Conservation (phyloP, 2,329 filamentous ascomycete genomes). For the Aspergillus sp. region DNA sequence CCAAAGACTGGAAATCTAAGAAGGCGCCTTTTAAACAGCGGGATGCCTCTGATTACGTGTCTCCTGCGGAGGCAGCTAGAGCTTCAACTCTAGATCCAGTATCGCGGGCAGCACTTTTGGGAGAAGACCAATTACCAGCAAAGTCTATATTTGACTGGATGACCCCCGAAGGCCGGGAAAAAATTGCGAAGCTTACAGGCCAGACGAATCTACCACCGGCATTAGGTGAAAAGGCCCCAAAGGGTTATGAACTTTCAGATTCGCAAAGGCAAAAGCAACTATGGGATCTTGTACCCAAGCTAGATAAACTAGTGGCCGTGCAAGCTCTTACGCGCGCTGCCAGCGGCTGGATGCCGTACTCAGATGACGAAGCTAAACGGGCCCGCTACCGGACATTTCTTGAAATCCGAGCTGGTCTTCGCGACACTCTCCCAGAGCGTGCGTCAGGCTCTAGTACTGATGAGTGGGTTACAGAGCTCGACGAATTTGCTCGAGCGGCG, state of each 20-base stretch:
- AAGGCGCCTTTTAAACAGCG: slow-evolving; percentile 45
- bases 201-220: slow-evolving; percentile 75
- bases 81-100: slow-evolving; percentile 73
- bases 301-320: slow-evolving; percentile 67
- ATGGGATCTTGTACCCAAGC: slow-evolving; percentile 59
- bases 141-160: slow-evolving; percentile 97
- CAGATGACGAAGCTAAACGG: slow-evolving; percentile 76
- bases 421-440: slow-evolving; percentile 58
- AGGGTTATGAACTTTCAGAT: slow-evolving; percentile 62
- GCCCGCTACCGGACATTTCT: slow-evolving; percentile 80
- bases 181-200: slow-evolving; percentile 73
- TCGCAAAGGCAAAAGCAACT: slow-evolving; percentile 62
- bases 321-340: slow-evolving; percentile 67
- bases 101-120: slow-evolving; percentile 74
- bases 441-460: slow-evolving; percentile 56
- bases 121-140: slow-evolving; percentile 76
- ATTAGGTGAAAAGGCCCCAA: slow-evolving; percentile 68
- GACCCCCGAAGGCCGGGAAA: slow-evolving; percentile 72
- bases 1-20: slow-evolving; percentile 68
- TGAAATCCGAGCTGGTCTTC: slow-evolving; percentile 69
- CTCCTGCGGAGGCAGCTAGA: slow-evolving; percentile 75
- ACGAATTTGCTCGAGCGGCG: slow-evolving; percentile 72
- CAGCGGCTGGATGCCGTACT: slow-evolving; percentile 76
- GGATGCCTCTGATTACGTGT: slow-evolving; percentile 53
- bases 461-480: slow-evolving; percentile 77